Evolutionary conservation across 208 protist species (phyloP), one percentile per base, ranked within the genome.

Genomic region (Leishmania tropica): DNA sequence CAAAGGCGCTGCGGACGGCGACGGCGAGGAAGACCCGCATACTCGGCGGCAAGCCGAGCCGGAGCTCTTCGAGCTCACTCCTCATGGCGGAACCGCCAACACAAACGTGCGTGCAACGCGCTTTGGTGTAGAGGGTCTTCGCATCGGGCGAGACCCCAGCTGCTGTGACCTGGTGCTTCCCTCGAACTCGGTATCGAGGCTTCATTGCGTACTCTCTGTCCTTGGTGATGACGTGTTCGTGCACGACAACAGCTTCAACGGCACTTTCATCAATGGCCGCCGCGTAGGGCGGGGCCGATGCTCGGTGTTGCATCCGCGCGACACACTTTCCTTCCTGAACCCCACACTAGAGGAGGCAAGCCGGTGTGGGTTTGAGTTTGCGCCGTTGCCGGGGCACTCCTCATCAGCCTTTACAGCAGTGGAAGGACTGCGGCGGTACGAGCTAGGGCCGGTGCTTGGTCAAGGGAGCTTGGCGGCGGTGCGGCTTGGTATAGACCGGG

Each of bases 201-300:
- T 93, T 58, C 89, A 94, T 81, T 92, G 88, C 72, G 85, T 85
- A 1, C 80, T 92, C 53, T 95, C 86, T 75, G 85, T 88, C 31
- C 54, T 94, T 7, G 87, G 87, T 71, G 81, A 86, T 24, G 83
- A 92, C 8, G 89, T 96, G 17, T 94, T 87, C 53, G 87, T 94
- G 35, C 88, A 90, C 56, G 91, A 96, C 84, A 83, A 87, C 75
- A 94, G 89, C 75, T 85, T 84, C 76, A 96, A 95, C 80, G 93
- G 93, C n/a, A 95, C 93, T 1, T 96, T 93, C 67, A 83, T 96
- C 68, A 95, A 96, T 62, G 90, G 90, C 0, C 51, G 80, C 17
- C 83, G 74, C 0, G 84, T 95, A n/a, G 88, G 90, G 2, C 78
- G 81, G 6, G 88, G 86, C 10, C 85, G 85, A 15, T 83, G 71